Evolutionary conservation across 352 stramenopile species (phyloP), one percentile per base, ranked within the genome.

Genomic region (Pythium periplocum): DNA sequence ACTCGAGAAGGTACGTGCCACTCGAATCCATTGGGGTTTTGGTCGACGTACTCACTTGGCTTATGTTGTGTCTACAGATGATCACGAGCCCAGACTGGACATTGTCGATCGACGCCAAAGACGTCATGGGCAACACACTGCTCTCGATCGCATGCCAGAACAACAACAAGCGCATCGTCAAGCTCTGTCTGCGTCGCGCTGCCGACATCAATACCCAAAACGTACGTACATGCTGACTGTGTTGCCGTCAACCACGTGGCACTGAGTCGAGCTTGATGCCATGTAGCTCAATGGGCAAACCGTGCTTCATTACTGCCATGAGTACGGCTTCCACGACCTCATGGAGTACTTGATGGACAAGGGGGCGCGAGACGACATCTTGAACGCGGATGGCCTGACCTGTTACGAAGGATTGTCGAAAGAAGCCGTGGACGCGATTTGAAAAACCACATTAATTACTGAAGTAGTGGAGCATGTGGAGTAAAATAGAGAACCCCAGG

Each of bases 281-380:
- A 26, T 26, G 17, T 44, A 88, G 78, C 57, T 95, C 41, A 97
- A 93, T 45, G 94, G 94, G 0, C 88, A 98, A 57, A 97, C 85
- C 0, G 67, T 93, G 39, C 68, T 98, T 30, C 93, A 98, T 59
- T 98, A 97, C 68, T 93, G 82, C 43, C 96, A 95, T 53, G 78
- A 91, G 42, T 98, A 98, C 61, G 90, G 90, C 7, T 98, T 98
- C 71, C 86, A 97, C 50, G 86, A 96, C 37, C 69, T 98, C 45
- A 93, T 90, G 61, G 81, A 97, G 48, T 98, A 98, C 59, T 55
- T 98, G 42, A 89, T 98, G 54, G 77, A 88, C n/a, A 98, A 98
- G 62, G 95, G 95, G 2, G 92, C 93, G 2, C 78, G 91, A 35
- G 90, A 97, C 59, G 90, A 87, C 54, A 59, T 98, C 12, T 45